Evolutionary conservation across 2,329 filamentous ascomycete species (phyloP).

Genomic region (Paracamarosporium sp.): DNA sequence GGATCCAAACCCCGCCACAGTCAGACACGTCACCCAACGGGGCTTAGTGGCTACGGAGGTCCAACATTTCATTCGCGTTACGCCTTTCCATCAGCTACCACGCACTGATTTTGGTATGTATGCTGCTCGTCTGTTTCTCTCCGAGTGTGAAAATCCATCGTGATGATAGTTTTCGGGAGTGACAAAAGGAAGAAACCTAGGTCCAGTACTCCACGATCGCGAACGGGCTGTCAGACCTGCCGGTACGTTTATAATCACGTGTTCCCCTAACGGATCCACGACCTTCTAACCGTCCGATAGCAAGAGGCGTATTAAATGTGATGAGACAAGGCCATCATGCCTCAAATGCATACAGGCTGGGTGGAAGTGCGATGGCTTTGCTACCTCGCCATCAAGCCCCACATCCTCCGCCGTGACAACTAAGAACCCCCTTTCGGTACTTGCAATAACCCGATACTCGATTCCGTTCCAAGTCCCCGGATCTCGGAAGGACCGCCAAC

Average conservation of each 20-base stretch:
- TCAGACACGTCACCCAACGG: not conserved
- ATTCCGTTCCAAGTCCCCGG: conserved; percentile 10
- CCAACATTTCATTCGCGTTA: not conserved
- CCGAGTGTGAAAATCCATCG: not conserved
- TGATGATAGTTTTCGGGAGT: not conserved
- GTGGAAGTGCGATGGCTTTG: conserved; percentile 9
- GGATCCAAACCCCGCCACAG: not conserved
- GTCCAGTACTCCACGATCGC: conserved; percentile 8
- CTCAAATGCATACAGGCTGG: conserved; percentile 8
- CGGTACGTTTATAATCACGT: conserved; percentile 6
- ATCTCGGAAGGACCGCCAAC: conserved; percentile 11
- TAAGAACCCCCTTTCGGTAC: not conserved
- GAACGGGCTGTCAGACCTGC: conserved; percentile 10
- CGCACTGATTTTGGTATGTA: not conserved
- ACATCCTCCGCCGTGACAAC: not conserved
- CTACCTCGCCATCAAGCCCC: not conserved
- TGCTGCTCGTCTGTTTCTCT: not conserved
- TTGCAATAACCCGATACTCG: conserved; percentile 8
- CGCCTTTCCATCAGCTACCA: not conserved
- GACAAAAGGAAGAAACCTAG: conserved; percentile 1
- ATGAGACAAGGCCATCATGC: conserved; percentile 8
- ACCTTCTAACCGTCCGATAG: not conserved
- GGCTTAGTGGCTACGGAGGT: not conserved
- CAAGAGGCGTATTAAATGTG: conserved; percentile 12
- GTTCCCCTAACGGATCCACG: not conserved